A percentile compares a stretch with the other conserved stretches of the same genome.
Evolutionary conservation across 2,329 filamentous ascomycete genomes (phyloP).

Genomic region (Scytalidium lignicola): DNA sequence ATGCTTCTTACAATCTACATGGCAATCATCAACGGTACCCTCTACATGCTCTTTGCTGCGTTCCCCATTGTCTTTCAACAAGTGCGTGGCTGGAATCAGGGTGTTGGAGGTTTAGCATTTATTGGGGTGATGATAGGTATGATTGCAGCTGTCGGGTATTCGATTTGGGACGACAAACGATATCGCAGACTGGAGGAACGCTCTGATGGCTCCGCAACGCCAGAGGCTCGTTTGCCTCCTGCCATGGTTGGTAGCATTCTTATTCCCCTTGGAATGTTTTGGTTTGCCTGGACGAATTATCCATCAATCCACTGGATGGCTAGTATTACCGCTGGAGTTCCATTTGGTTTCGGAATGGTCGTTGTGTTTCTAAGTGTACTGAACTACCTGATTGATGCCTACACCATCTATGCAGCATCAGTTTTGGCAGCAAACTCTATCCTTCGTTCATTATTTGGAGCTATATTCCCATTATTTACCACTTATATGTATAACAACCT

Average conservation of each 20-base stretch:
- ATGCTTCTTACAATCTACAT: slow-evolving; percentile 61
- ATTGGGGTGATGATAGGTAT: slow-evolving; percentile 65
- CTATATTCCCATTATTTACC: slow-evolving; percentile 67
- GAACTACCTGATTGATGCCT: slow-evolving; percentile 61
- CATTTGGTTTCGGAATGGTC: slow-evolving; percentile 42
- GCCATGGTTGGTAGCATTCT: slow-evolving; percentile 56
- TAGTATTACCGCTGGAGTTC: slow-evolving; percentile 30
- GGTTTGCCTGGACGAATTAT: slow-evolving; percentile 63
- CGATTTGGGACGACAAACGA: slow-evolving; percentile 47
- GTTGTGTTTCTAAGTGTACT: slow-evolving; percentile 59
- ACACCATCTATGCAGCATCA: slow-evolving; percentile 72
- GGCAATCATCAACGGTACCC: slow-evolving; percentile 50
- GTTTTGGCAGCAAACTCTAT: slow-evolving; percentile 69
- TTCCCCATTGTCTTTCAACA: slow-evolving; percentile 62
- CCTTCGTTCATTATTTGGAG: slow-evolving; percentile 66
- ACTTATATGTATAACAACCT: slow-evolving; percentile 43
- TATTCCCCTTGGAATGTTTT: slow-evolving; percentile 59
- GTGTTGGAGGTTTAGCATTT: slow-evolving; percentile 60
- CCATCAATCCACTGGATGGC: slow-evolving; percentile 48
- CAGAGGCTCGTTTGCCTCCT: slow-evolving; percentile 60
- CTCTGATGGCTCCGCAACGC: slow-evolving; percentile 51
- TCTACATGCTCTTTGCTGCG: slow-evolving; percentile 53
- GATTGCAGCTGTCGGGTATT: slow-evolving; percentile 49
- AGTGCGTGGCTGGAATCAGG: slow-evolving; percentile 50
- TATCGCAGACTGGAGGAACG: slow-evolving; percentile 40